Evolutionary conservation across 768 basidiomycete species (phyloP).

Genomic region (Calocybe cyanea): DNA sequence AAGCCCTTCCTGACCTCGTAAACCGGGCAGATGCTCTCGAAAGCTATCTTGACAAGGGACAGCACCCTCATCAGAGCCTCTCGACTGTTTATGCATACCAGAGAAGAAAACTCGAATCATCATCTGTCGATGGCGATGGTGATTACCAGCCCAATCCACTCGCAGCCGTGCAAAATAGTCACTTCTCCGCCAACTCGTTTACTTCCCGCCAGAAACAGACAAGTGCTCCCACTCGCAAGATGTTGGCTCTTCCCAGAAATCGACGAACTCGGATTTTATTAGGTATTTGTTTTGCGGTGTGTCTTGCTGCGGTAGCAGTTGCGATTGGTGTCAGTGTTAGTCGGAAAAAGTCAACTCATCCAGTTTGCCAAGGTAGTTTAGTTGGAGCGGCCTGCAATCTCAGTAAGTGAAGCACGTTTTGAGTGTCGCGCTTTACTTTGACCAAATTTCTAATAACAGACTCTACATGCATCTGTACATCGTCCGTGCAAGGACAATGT

Average conservation of each 20-base stretch:
- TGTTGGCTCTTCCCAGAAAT: slow-evolving; percentile 12
- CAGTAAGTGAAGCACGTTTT: slow-evolving; percentile 32
- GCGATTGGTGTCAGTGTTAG: slow-evolving; percentile 41
- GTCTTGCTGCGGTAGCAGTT: slow-evolving; percentile 38
- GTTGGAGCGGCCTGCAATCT: slow-evolving; percentile 53
- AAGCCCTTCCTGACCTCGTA: slow-evolving; percentile 50
- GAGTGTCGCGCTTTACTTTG: slow-evolving; percentile 1
- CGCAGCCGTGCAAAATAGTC: not conserved
- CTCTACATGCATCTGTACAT: slow-evolving; percentile 59
- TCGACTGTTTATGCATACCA: slow-evolving; percentile 20
- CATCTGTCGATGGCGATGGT: slow-evolving; percentile 19
- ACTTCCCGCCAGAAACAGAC: not conserved
- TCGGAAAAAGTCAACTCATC: slow-evolving; percentile 19
- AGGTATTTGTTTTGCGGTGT: slow-evolving; percentile 29
- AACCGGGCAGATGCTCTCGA: slow-evolving; percentile 46
- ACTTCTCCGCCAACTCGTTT: not conserved
- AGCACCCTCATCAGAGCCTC: slow-evolving; percentile 47
- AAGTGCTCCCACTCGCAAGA: not conserved
- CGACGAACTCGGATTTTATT: slow-evolving; percentile 24
- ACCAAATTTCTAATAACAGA: slow-evolving; percentile 28
- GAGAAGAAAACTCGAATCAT: slow-evolving; percentile 13
- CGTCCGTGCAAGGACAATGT: slow-evolving; percentile 38
- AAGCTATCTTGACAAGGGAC: slow-evolving; percentile 49
- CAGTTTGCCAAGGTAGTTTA: slow-evolving; percentile 37
- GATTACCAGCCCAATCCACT: slow-evolving; percentile 7